Conservation (phyloP, 1,139 yeast genomes). For the Diutina pseudorugosa region DNA sequence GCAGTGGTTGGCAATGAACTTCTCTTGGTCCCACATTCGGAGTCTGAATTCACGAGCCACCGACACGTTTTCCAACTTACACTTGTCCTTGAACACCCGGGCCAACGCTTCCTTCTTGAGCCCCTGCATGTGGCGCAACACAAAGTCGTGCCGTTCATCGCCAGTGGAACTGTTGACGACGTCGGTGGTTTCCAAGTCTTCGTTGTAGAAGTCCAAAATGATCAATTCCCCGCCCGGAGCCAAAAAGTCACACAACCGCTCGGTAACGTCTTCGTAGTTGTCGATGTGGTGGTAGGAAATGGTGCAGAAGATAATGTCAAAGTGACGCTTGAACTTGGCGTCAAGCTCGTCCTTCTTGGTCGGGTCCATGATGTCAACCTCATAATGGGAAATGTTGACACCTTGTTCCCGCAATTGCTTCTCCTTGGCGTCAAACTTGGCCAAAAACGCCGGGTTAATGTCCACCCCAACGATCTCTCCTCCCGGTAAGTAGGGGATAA, state of each 20-base stretch:
- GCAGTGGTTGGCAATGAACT: background rate
- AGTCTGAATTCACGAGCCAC: background rate
- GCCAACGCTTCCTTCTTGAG: background rate
- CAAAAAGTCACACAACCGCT: constrained; percentile 21
- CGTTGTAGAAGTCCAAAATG: constrained; percentile 25
- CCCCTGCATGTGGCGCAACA: constrained; percentile 1
- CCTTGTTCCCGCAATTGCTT: constrained; percentile 1
- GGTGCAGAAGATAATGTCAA: constrained; percentile 26
- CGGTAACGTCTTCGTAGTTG: constrained; percentile 19
- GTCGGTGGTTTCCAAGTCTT: constrained; percentile 15
- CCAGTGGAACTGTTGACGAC: too few species aligned
- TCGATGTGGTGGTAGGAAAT: constrained; percentile 30
- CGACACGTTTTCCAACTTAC: background rate
- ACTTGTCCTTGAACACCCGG: background rate
- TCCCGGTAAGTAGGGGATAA: constrained; percentile 17
- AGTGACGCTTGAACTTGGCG: constrained; percentile 10
- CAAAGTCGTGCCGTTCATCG: background rate
- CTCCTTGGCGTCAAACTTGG: constrained; percentile 13
- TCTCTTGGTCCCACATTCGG: background rate
- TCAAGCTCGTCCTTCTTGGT: constrained; percentile 15
- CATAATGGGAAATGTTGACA: background rate
- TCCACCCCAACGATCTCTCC: constrained; percentile 24
- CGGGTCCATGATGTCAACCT: constrained; percentile 11
- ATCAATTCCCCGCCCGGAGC: constrained; percentile 22
- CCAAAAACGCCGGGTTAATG: constrained; percentile 19